Base-by-base conservation (phyloP, 441 rosid species). In the Pelargonium myrrhifolium region DNA sequence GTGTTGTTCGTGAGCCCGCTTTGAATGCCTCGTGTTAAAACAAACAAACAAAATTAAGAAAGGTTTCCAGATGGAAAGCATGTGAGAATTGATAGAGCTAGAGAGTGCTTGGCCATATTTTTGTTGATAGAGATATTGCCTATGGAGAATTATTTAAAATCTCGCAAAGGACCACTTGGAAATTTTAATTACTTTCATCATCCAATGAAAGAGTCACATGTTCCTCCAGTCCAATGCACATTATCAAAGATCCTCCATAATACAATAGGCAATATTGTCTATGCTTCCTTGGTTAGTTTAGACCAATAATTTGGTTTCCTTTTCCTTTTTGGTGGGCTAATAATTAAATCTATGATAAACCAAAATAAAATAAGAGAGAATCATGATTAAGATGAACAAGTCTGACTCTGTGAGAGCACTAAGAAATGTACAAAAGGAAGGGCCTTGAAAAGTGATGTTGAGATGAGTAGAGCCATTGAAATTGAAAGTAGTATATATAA, bases 391-490 rank as follows among this genome's bases (percentile, higher is more conserved):
- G 72, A 75, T 64, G 18, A 68, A 75, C 42, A 71, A 64, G 72
- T 65, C 5, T 47, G 53, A 47, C 15, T 47, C 15, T 47, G 53
- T 69, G 71, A 71, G 67, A 74, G 73, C 74, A 49, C 53, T 47
- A 9, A 47, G 53, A 2, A 47, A 24, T 24, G 3, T 5, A 47
- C n/a, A 47, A 15, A 9, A 47, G 15, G 15, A 81, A 75, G 68
- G 71, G 42, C 51, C 47, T 59, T 55, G 24, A 42, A 74, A 68
- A 75, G 71, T 78, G 82, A 78, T 68, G 81, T 71, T 73, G 81
- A 76, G 80, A 75, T 79, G 81, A 66, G 78, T 45, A 76, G 22
- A 75, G 75, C 84, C 81, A 74, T 70, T 17, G 84, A 75, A 78
- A 78, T 76, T 78, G 79, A 78, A 80, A 76, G 72, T n/a, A n/a